Conservation (phyloP, 2,329 filamentous ascomycete genomes). For the Talaromyces sp. region DNA sequence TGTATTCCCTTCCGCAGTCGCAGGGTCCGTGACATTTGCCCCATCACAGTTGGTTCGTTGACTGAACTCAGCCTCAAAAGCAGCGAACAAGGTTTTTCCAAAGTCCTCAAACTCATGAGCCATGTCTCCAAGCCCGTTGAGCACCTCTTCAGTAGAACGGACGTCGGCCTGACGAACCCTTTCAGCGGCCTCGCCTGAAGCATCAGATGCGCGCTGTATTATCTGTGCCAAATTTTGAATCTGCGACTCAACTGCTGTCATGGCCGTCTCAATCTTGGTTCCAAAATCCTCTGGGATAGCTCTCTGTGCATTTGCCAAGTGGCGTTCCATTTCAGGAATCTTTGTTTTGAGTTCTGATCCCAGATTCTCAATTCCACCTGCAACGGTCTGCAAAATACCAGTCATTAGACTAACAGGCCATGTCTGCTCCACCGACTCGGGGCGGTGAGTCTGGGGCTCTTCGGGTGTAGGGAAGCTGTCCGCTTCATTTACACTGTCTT, state of each 20-base stretch:
- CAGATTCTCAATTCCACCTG: slow-evolving; percentile 31
- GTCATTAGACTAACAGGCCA: slow-evolving; percentile 30
- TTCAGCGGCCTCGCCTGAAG: slow-evolving; percentile 32
- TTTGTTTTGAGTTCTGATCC: slow-evolving; percentile 32
- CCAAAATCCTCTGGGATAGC: slow-evolving; percentile 34
- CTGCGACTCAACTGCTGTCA: slow-evolving; percentile 34
- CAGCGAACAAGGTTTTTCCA: slow-evolving; percentile 33
- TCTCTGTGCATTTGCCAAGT: slow-evolving; percentile 31
- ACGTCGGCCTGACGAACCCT: slow-evolving; percentile 33
- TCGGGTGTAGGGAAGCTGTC: not conserved
- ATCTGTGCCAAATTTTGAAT: slow-evolving; percentile 33
- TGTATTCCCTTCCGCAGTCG: not conserved
- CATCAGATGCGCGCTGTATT: slow-evolving; percentile 34
- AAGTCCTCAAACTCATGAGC: slow-evolving; percentile 39
- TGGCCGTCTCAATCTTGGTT: slow-evolving; percentile 30
- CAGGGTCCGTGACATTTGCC: slow-evolving; percentile 5
- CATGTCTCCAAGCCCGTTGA: slow-evolving; percentile 36
- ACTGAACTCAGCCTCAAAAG: slow-evolving; percentile 34
- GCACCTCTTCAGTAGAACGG: slow-evolving; percentile 33
- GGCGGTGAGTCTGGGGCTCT: slow-evolving; percentile 13
- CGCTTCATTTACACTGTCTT: not conserved
- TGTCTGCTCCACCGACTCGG: slow-evolving; percentile 16
- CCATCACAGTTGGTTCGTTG: slow-evolving; percentile 16
- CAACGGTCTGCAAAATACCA: slow-evolving; percentile 30
- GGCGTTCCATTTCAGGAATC: slow-evolving; percentile 36